Base-by-base conservation (phyloP, 2,329 filamentous ascomycete genomes). In the Fusarium tanahbumbuense region DNA sequence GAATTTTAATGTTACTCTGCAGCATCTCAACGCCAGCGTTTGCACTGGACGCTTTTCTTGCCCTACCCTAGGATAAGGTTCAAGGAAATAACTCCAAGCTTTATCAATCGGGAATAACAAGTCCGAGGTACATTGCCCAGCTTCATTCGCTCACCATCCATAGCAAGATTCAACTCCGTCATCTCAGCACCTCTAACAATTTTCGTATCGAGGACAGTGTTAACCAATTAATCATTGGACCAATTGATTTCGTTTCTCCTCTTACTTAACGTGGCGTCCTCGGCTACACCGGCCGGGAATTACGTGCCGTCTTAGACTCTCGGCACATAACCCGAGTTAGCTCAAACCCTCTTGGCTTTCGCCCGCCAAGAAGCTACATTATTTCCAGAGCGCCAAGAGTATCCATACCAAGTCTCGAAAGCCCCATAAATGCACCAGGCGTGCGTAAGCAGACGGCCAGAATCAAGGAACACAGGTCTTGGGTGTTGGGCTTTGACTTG, bases 211-310 rank as follows among this genome's bases (percentile, higher is more conserved):
- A 16, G 1, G 5, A 10, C 20, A 16, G 5, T 34, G 2, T 2
- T 3, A 6, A n/a, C 18, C 34, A 37, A 37, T 34, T 18, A 11
- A 34, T 37, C 18, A 25, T 9, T 25, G 8, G 23, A 23, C 18
- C 18, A 11, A 25, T 25, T 25, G 25, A 25, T 25, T 9, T 9
- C 25, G 8, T 0, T 4, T 6, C 16, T 10, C 34, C 18, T 10
- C 16, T 18, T 2, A 9, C 2, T 10, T 2, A 18, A 11, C 16
- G 34, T 37, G 34, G 27, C 32, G 23, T 30, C 9, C 7, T n/a
- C 60, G 62, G 62, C 37, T 65, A 65, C 52, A 7, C 34, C 62
- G 62, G 62, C 62, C 62, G 62, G 62, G 60, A 65, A 44, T 60
- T 59, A 11, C 8, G 60, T 65, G 62, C 62, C 62, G 62, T 11